These are phyloP conservation scores for Suillus ampliporus DNA, from an alignment of 768 basidiomycete genomes.

Conservation along the genomic window DNA sequence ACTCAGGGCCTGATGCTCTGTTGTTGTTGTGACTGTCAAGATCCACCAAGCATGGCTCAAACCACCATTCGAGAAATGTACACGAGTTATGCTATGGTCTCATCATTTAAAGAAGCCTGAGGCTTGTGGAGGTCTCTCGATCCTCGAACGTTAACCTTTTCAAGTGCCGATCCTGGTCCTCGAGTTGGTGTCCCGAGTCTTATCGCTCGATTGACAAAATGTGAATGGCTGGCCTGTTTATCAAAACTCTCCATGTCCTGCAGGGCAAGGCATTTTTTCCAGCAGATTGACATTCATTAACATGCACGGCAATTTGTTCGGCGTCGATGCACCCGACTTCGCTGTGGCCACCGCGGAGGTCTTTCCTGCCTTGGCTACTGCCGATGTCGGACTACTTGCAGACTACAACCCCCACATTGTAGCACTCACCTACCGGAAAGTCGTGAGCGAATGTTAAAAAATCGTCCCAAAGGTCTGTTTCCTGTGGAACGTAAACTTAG, in stretches of 20 bases:
- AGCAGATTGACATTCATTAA: background rate
- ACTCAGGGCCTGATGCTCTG: background rate
- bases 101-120: background rate
- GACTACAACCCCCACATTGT: background rate
- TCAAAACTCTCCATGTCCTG: too few relatives aligned
- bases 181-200: background rate
- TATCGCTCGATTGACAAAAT: background rate
- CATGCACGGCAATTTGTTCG: background rate
- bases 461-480: background rate
- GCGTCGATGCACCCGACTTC: background rate
- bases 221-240: too few relatives aligned
- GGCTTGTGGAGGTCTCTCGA: background rate
- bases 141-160: background rate
- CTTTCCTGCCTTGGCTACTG: background rate
- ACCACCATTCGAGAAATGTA: background rate
- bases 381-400: background rate
- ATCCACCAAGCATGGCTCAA: background rate
- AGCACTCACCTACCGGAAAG: background rate
- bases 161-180: too few relatives aligned
- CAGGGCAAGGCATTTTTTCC: background rate
- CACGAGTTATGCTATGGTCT: background rate
- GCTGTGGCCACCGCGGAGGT: too few relatives aligned
- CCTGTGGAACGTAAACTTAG: background rate
- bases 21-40: background rate
- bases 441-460: background rate